A percentile compares a stretch with the other conserved stretches of the same genome.
Evolutionary conservation across 108 stramenopile genomes (phyloP).

Genomic region (Pseudonitzschia multistriata): DNA sequence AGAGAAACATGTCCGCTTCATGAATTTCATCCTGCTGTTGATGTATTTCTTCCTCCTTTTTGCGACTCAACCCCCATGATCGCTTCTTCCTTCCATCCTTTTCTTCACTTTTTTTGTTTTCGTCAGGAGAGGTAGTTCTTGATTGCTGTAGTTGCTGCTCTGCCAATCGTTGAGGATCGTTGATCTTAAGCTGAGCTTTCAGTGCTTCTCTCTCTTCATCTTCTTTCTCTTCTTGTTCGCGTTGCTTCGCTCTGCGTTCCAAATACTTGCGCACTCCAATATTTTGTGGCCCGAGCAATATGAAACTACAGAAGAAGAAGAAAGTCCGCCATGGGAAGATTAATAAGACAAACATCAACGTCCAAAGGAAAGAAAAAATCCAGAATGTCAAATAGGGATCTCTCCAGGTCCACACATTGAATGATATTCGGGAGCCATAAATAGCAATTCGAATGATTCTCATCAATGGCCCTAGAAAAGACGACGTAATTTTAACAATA

Average conservation of each 20-base stretch:
- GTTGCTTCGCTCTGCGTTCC: conserved; percentile 30
- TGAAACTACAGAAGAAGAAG: conserved; percentile 51
- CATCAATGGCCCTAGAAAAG: conserved; percentile 60
- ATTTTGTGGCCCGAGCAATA: conserved; percentile 73
- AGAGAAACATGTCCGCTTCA: conserved; percentile 27
- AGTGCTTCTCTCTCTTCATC: conserved; percentile 20
- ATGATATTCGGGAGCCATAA: conserved; percentile 45
- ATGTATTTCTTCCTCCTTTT: conserved; percentile 25
- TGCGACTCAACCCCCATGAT: conserved; percentile 16
- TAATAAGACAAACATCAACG: conserved; percentile 47
- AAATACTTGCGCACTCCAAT: conserved; percentile 47
- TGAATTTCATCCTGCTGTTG: conserved; percentile 13
- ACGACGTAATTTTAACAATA: conserved; percentile 39
- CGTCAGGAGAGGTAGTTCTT: conserved; percentile 9
- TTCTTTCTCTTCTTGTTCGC: conserved; percentile 32
- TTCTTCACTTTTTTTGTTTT: conserved; percentile 15
- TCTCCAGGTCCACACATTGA: conserved; percentile 70
- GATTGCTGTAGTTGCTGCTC: conserved; percentile 10
- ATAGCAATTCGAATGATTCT: conserved; percentile 47
- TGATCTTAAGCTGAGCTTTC: conserved; percentile 9
- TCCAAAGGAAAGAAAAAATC: conserved; percentile 44
- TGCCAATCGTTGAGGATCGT: conserved; percentile 3
- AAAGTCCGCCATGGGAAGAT: conserved; percentile 76
- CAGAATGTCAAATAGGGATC: conserved; percentile 76
- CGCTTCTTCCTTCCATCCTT: conserved; percentile 28